phyloP scores from a whole-genome alignment of 148 eudicot species.

The Polygonum maritimum region DNA sequence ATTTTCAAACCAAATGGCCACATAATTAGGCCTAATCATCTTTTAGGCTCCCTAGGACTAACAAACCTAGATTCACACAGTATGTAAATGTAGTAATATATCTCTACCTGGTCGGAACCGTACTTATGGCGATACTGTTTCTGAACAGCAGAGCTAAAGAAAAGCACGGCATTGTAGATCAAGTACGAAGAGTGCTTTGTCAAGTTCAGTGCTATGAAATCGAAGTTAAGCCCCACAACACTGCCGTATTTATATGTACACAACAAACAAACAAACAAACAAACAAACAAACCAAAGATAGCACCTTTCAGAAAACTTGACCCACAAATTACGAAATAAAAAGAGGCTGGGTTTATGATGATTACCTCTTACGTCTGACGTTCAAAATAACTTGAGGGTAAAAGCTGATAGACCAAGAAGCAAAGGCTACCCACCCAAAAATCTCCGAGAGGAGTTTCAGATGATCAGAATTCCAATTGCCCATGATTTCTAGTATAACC shows the following conservation, averaged over 20 bases:
- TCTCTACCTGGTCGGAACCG: conserved; percentile 47
- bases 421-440: conserved; percentile 79
- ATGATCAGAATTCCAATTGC: conserved; percentile 51
- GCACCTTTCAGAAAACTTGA: no score
- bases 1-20: neutral
- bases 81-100: no score
- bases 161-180: conserved; percentile 68
- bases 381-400: conserved; percentile 87
- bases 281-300: neutral
- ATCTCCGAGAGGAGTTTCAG: conserved; percentile 44
- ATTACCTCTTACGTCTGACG: conserved; percentile 75
- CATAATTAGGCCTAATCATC: neutral
- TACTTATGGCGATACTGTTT: conserved; percentile 57
- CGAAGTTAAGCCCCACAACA: conserved; percentile 88
- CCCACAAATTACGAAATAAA: neutral
- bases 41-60: neutral
- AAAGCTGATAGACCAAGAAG: conserved; percentile 80
- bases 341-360: neutral
- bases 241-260: conserved; percentile 20
- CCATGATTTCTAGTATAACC: conserved; percentile 27
- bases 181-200: conserved; percentile 89
- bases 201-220: conserved; percentile 77
- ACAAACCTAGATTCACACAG: no score
- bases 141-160: conserved; percentile 72
- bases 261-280: neutral